A percentile compares a stretch with the other conserved stretches of the same genome.
Evolutionary conservation across 139 green algal species (phyloP).

Genomic region (Diplosphaera chodatii): DNA sequence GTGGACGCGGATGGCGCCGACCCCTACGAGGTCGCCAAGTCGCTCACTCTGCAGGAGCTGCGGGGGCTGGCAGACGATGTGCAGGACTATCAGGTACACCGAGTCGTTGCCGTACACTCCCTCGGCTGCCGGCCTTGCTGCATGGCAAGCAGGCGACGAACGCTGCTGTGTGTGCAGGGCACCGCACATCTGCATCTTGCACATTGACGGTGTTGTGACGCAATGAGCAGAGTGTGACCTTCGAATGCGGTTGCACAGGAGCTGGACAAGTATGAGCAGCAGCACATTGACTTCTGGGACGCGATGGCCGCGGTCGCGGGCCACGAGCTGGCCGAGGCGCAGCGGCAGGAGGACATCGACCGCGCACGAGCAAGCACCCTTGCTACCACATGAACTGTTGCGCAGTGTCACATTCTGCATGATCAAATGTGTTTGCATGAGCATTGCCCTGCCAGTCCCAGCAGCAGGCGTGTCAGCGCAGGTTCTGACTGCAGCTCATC

Average conservation of each 20-base stretch:
- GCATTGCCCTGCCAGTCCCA: no score
- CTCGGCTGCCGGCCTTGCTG: no score
- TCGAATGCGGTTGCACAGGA: conserved; percentile 43
- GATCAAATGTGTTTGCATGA: no score
- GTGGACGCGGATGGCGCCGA: conserved; percentile 25
- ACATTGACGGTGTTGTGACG: no score
- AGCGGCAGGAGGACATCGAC: conserved; percentile 39
- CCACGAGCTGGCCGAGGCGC: conserved; percentile 25
- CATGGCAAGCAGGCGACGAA: no score
- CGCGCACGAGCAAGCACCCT: conserved; percentile 11
- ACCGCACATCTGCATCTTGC: no score
- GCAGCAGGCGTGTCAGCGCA: no score
- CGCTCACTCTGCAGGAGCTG: conserved; percentile 43
- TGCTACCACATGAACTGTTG: no score
- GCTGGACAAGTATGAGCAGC: conserved; percentile 57
- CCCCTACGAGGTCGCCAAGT: conserved; percentile 45
- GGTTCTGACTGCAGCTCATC: no score
- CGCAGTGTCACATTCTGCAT: no score
- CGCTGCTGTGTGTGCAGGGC: no score
- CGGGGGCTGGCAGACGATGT: conserved; percentile 51
- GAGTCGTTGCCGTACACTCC: no score
- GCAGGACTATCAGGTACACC: conserved; percentile 38
- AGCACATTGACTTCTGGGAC: conserved; percentile 59
- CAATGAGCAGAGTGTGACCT: neutral
- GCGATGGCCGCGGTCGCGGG: conserved; percentile 46